These are phyloP conservation scores for Heterobasidion irregulare DNA, from an alignment of 1,284 basidiomycete species.

Conservation along the genomic window DNA sequence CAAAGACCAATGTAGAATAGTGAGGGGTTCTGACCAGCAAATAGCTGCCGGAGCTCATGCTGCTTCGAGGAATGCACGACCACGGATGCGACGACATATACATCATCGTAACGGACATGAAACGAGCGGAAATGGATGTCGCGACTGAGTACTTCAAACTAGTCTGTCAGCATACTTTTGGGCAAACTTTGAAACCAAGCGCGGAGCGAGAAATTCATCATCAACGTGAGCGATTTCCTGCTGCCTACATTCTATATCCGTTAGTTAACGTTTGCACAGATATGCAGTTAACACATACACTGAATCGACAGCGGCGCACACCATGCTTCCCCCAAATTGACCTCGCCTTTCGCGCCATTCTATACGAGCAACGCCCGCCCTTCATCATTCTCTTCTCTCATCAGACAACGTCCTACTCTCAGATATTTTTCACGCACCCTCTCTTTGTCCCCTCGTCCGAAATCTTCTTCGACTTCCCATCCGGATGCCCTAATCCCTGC, in stretches of 20 bases:
- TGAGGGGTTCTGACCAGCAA: background rate
- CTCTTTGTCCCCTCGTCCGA: constrained; percentile 62
- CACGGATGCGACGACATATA: constrained; percentile 66
- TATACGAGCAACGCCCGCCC: constrained; percentile 63
- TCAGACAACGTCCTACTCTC: constrained; percentile 69
- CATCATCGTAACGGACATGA: constrained; percentile 69
- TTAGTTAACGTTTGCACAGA: constrained; percentile 27
- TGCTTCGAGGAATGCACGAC: constrained; percentile 71
- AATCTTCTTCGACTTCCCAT: constrained; percentile 66
- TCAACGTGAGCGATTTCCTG: constrained; percentile 36
- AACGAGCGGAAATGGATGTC: constrained; percentile 69
- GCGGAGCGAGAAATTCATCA: constrained; percentile 56
- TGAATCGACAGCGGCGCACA: constrained; percentile 54
- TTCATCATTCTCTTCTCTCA: constrained; percentile 71
- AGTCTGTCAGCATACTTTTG: constrained; percentile 53
- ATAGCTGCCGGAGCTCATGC: constrained; percentile 68
- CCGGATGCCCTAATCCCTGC: constrained; percentile 66
- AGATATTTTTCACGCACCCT: constrained; percentile 66
- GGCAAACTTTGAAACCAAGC: constrained; percentile 52
- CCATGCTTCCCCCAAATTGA: constrained; percentile 75
- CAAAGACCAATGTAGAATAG: background rate
- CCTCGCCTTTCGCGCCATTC: constrained; percentile 60
- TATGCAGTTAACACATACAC: constrained; percentile 55
- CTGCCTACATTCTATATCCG: background rate
- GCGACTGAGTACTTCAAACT: constrained; percentile 69